phyloP scores from a whole-genome alignment of 2,329 filamentous ascomycete species.

The Alternaria ventricosa region DNA sequence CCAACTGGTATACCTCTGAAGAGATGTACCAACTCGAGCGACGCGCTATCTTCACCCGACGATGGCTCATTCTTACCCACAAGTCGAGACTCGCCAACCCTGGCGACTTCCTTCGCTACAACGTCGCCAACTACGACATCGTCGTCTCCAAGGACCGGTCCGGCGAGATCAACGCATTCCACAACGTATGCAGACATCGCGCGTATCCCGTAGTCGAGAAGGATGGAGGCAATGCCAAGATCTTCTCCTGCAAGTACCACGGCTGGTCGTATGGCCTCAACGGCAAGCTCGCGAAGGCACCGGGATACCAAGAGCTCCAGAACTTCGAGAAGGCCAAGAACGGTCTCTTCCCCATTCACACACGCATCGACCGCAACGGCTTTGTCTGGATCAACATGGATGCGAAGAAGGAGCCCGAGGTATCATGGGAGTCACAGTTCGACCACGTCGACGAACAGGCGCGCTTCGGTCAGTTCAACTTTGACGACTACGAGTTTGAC shows the following conservation, averaged over 20 bases:
- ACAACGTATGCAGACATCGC: slow-evolving; percentile 56
- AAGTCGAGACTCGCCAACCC: slow-evolving; percentile 57
- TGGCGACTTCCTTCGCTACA: slow-evolving; percentile 64
- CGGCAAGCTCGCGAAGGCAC: slow-evolving; percentile 54
- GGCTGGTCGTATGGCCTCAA: slow-evolving; percentile 56
- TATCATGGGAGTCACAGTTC: slow-evolving; percentile 42
- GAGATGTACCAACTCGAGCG: slow-evolving; percentile 57
- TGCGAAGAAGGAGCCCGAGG: slow-evolving; percentile 37
- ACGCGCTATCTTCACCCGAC: slow-evolving; percentile 60
- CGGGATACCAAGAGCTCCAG: slow-evolving; percentile 49
- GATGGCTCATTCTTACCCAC: slow-evolving; percentile 64
- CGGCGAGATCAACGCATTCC: slow-evolving; percentile 50
- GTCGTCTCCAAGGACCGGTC: slow-evolving; percentile 48
- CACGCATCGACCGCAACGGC: slow-evolving; percentile 39
- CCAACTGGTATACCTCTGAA: slow-evolving; percentile 50
- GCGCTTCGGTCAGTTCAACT: slow-evolving; percentile 41
- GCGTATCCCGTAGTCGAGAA: slow-evolving; percentile 53
- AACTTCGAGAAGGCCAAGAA: slow-evolving; percentile 51
- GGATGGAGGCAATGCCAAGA: slow-evolving; percentile 46
- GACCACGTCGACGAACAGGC: slow-evolving; percentile 43
- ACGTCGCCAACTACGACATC: slow-evolving; percentile 53
- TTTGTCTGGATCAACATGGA: slow-evolving; percentile 50
- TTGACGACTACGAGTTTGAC: slow-evolving; percentile 57
- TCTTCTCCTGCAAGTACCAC: slow-evolving; percentile 55
- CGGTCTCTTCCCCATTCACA: slow-evolving; percentile 44